phyloP scores from a whole-genome alignment of 345 rosid genomes.

The Syzygium oleosum region DNA sequence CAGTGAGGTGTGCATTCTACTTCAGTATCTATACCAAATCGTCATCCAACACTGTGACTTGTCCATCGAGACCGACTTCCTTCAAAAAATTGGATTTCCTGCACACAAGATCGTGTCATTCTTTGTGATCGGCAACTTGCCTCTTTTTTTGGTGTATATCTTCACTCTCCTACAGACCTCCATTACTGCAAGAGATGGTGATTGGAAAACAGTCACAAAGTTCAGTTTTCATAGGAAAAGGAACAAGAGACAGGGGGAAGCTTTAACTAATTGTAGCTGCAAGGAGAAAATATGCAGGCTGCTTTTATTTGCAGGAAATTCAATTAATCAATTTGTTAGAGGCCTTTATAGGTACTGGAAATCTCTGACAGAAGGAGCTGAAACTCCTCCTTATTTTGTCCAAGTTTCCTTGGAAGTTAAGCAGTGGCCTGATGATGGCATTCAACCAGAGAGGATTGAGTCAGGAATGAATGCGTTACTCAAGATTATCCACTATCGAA shows the following conservation, averaged over 20 bases:
- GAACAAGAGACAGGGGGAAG: neutral
- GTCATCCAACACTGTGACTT: slow-evolving; percentile 27
- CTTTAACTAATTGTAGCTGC: slow-evolving; percentile 2
- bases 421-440: slow-evolving; percentile 35
- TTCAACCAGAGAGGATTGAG: slow-evolving; percentile 30
- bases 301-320: slow-evolving; percentile 2
- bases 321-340: neutral
- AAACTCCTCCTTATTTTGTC: slow-evolving; percentile 37
- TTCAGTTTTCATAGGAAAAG: slow-evolving; percentile 3
- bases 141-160: slow-evolving; percentile 29
- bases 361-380: slow-evolving; percentile 28
- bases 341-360: slow-evolving; percentile 22
- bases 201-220: slow-evolving; percentile 12
- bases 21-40: slow-evolving; percentile 37
- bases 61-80: slow-evolving; percentile 9
- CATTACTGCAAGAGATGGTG: slow-evolving; percentile 18
- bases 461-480: slow-evolving; percentile 28
- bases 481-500: slow-evolving; percentile 15
- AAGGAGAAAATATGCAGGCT: neutral
- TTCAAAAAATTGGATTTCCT: slow-evolving; percentile 35
- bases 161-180: slow-evolving; percentile 34
- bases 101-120: slow-evolving; percentile 20
- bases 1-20: slow-evolving; percentile 23
- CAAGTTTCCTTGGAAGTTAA: slow-evolving; percentile 35
- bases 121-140: slow-evolving; percentile 24